A percentile compares a stretch with the other conserved stretches of the same genome.
phyloP scores from a whole-genome alignment of 352 stramenopile genomes.

The Phytopythium oedochilum region DNA sequence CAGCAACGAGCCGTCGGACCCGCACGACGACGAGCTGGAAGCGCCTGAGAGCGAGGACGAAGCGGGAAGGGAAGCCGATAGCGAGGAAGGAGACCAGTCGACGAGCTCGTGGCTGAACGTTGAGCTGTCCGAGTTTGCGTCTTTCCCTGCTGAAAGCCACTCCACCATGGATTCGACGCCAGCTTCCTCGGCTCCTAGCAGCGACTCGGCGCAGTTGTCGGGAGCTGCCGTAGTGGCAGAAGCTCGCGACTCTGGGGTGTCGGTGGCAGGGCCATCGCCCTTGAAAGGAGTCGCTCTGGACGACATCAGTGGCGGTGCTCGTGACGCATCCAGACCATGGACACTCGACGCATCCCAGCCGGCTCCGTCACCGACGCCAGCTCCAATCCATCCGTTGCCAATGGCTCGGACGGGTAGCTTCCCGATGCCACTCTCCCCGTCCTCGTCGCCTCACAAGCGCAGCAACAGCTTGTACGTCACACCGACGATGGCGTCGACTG shows the following conservation, averaged over 20 bases:
- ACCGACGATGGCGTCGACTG: slow-evolving; percentile 7
- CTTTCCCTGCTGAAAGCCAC: background rate
- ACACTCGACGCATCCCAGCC: background rate
- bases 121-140: background rate
- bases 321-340: background rate
- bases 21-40: background rate
- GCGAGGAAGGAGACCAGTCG: background rate
- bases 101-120: slow-evolving; percentile 3
- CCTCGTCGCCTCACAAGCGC: slow-evolving; percentile 33
- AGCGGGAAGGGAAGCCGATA: background rate
- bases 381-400: slow-evolving; percentile 24
- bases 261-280: no score
- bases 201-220: background rate
- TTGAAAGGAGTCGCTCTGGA: no score
- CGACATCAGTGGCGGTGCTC: background rate
- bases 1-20: background rate
- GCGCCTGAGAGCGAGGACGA: background rate
- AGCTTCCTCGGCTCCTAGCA: background rate
- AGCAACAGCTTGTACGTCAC: slow-evolving; percentile 30
- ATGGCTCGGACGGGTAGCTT: slow-evolving; percentile 8
- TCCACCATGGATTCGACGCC: background rate
- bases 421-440: slow-evolving; percentile 10
- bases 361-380: background rate
- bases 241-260: background rate
- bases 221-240: background rate